Conservation (phyloP, 1,139 yeast species). For the Candida labiduridarum region DNA sequence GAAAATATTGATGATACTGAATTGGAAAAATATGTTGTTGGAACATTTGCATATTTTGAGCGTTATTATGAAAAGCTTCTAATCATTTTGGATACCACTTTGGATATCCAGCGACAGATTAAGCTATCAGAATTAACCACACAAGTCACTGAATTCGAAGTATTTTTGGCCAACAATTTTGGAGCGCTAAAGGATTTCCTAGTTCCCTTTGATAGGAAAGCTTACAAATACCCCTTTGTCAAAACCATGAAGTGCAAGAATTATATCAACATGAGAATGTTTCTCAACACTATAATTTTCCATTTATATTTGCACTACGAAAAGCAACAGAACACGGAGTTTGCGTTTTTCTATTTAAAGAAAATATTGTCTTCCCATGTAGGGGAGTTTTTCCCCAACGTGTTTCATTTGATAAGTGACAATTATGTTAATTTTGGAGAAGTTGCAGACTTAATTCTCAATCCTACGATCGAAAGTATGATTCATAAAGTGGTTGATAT, state of each 20-base stretch:
- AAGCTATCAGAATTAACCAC: conserved; percentile 25
- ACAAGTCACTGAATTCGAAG: conserved; percentile 32
- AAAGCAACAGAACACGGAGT: conserved; percentile 20
- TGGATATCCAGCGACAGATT: conserved; percentile 23
- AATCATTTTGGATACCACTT: conserved; percentile 25
- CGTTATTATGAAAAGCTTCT: conserved; percentile 23
- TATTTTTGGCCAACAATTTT: conserved; percentile 22
- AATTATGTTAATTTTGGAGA: conserved; percentile 36
- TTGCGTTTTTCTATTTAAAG: conserved; percentile 32
- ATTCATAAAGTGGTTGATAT: conserved; percentile 36
- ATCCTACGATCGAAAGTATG: conserved; percentile 32
- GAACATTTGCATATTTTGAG: conserved; percentile 28
- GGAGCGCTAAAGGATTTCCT: conserved; percentile 27
- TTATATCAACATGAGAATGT: conserved; percentile 32
- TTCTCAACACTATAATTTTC: conserved; percentile 26
- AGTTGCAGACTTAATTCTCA: conserved; percentile 38
- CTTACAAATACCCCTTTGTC: conserved; percentile 28
- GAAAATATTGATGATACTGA: conserved; percentile 31
- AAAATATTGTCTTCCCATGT: conserved; percentile 27
- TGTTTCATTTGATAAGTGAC: conserved; percentile 28
- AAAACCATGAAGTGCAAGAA: conserved; percentile 37
- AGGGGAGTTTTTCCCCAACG: conserved; percentile 34
- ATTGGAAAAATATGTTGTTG: conserved; percentile 31
- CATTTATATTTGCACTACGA: conserved; percentile 37
- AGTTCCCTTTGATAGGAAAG: conserved; percentile 27